These are phyloP conservation scores for Prunus yedoensis DNA, from an alignment of 331 rosid genomes.

Conservation along the genomic window DNA sequence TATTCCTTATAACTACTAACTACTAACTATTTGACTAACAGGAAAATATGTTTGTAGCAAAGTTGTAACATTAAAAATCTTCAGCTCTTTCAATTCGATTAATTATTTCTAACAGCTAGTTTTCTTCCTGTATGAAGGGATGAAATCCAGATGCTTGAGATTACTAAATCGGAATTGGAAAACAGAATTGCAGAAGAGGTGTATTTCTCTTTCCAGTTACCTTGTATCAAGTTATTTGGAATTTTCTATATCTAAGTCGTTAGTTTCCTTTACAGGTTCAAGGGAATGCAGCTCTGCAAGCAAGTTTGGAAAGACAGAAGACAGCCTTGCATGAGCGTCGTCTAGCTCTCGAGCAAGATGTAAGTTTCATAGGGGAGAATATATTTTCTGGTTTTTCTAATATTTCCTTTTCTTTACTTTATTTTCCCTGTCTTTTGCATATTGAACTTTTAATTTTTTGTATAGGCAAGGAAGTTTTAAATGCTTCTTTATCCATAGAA, in stretches of 20 bases:
- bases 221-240: conserved; percentile 26
- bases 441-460: background rate
- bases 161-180: conserved; percentile 57
- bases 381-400: conserved; percentile 1
- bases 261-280: conserved; percentile 44
- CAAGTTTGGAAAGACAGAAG: conserved; percentile 53
- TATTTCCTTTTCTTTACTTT: background rate
- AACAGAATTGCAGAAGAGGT: conserved; percentile 62
- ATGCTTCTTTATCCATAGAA: background rate
- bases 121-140: conserved; percentile 48
- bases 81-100: conserved; percentile 17
- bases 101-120: conserved; percentile 19
- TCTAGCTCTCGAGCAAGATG: conserved; percentile 79
- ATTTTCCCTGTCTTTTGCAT: background rate
- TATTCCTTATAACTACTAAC: background rate
- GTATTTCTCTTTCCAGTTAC: conserved; percentile 23
- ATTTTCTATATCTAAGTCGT: conserved; percentile 2
- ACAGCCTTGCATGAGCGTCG: conserved; percentile 63
- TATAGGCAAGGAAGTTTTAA: background rate
- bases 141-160: conserved; percentile 69
- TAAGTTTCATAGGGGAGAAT: conserved; percentile 33
- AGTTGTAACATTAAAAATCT: background rate
- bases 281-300: conserved; percentile 55
- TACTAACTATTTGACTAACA: background rate
- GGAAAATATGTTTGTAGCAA: background rate